Evolutionary conservation across 805 yeast species (phyloP), one percentile per base, ranked within the genome.

Genomic region (Nakazawaea wyomingensis): DNA sequence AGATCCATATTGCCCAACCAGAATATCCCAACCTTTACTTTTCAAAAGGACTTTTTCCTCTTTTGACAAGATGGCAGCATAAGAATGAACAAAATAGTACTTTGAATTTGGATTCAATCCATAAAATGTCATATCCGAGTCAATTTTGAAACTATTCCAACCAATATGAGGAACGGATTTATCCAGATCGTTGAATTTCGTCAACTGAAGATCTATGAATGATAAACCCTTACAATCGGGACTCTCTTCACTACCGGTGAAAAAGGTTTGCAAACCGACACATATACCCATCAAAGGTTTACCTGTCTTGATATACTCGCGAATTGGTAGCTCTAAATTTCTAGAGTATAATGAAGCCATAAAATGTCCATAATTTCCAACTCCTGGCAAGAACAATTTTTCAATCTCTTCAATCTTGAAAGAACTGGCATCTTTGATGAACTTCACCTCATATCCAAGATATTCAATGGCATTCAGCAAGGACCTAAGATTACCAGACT

Each of bases 91-190:
- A 66, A 88, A 93, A 64, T 93, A 93, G 64, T 86, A 93, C 59
- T 87, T 84, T 51, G 76, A 74, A 36, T 64, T 65, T 21, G 83
- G 80, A 49, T 78, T 76, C 40, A 93, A 64, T 2, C 85, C 84
- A 59, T 69, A 91, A 20, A 85, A 65, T 1, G 66, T 56, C 39
- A 54, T 44, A 2, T 49, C 51, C 0, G 55, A 52, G 13, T 54
- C 46, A 11, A 56, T 49, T 1, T 32, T 33, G 27, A 50, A 41
- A 3, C 60, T 55, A 59, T 89, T 91, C 99, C 99, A 93, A 16
- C 99, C 99, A 50, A 93, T 91, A 52, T 87, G 90, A 1, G 99
- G 99, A 6, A 93, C 99, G 10, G 96, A 75, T 60, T 93, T 93
- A 24, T 64, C 66, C 5, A 69, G 46, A 11, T 64, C 65, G 51